Evolutionary conservation across 169 alveolate species (phyloP).

Genomic region (Cryptosporidium xiaoi): DNA sequence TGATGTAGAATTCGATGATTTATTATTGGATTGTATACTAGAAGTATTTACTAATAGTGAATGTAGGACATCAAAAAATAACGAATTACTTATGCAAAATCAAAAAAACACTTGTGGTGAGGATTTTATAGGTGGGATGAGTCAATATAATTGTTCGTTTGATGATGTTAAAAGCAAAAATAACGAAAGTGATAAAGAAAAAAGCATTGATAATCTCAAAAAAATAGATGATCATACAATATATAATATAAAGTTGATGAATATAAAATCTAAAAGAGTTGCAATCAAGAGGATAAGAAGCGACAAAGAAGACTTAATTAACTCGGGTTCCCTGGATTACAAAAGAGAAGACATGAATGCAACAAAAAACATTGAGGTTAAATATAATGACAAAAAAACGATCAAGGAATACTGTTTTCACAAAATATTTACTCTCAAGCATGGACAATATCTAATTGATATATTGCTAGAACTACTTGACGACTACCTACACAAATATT

Average conservation of each 20-base stretch:
- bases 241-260: background rate
- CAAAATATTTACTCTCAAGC: conserved; percentile 21
- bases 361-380: too few species aligned
- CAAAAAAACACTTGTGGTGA: background rate
- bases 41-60: conserved; percentile 18
- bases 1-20: conserved; percentile 15
- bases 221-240: background rate
- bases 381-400: too few species aligned
- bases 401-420: conserved; percentile 20
- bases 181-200: background rate
- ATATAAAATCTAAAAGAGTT: conserved; percentile 27
- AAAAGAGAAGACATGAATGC: background rate
- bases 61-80: background rate
- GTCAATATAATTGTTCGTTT: too few species aligned
- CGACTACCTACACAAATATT: conserved; percentile 16
- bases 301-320: background rate
- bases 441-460: conserved; percentile 32
- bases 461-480: conserved; percentile 31
- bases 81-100: background rate
- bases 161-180: background rate
- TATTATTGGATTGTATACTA: conserved; percentile 33
- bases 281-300: conserved; percentile 37
- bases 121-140: background rate
- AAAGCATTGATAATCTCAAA: background rate
- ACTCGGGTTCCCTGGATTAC: background rate